These are phyloP conservation scores for Maudiozyma humilis DNA, from an alignment of 1,139 yeast genomes.

Conservation along the genomic window DNA sequence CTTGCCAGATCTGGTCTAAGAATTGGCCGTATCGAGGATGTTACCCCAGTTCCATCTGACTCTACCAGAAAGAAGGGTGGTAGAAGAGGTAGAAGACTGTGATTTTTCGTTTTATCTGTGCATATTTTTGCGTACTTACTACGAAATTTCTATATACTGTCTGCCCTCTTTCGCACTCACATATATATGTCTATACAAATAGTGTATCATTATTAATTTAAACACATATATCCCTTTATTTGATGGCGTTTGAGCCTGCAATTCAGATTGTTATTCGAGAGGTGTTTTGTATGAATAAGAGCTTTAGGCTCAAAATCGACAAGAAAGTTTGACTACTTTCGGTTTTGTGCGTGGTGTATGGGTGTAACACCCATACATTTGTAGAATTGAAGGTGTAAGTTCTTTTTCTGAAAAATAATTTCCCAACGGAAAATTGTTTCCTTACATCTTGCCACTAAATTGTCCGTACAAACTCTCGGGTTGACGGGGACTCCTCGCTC, in stretches of 20 bases:
- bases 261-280: too few relatives aligned
- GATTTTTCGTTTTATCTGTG: constrained; percentile 30
- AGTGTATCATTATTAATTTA: neutral
- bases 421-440: too few relatives aligned
- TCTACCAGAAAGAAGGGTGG: constrained; percentile 99
- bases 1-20: constrained; percentile 99
- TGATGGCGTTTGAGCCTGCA: neutral
- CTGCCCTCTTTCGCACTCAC: neutral
- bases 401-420: too few relatives aligned
- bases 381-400: too few relatives aligned
- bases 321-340: neutral
- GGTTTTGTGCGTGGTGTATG: neutral
- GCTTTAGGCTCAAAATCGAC: too few relatives aligned
- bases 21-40: constrained; percentile 99
- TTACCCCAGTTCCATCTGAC: constrained; percentile 99
- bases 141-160: neutral
- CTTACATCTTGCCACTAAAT: too few relatives aligned
- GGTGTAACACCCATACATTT: neutral
- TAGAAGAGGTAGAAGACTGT: constrained; percentile 99
- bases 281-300: too few relatives aligned
- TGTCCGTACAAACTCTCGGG: too few relatives aligned
- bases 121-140: neutral
- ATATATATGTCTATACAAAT: too few relatives aligned
- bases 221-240: neutral
- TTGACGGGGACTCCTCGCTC: too few relatives aligned